These are phyloP conservation scores for Mortierella alpina DNA, from an alignment of 192 early-diverging fungal species.

Conservation along the genomic window DNA sequence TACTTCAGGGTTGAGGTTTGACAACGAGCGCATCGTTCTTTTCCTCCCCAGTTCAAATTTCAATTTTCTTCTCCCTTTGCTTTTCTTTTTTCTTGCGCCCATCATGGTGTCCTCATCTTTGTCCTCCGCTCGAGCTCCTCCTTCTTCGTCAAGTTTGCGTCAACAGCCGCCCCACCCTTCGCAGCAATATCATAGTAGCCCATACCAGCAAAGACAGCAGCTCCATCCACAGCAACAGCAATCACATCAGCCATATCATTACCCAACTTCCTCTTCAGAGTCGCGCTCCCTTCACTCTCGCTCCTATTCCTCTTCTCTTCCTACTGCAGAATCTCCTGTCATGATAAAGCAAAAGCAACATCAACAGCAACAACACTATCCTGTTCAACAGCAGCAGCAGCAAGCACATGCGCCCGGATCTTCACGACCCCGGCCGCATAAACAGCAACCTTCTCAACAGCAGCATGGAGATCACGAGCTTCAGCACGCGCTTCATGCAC, in stretches of 20 bases:
- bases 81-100: neutral
- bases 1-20: neutral
- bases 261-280: neutral
- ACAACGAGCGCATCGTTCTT: no score
- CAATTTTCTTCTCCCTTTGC: conserved; percentile 2
- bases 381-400: neutral
- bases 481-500: conserved; percentile 11
- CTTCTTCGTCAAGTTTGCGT: conserved; percentile 14
- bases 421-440: neutral
- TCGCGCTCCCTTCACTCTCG: conserved; percentile 11
- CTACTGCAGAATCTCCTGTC: neutral
- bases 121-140: neutral
- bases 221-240: neutral
- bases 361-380: neutral
- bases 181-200: no score
- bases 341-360: conserved; percentile 20
- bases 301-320: neutral
- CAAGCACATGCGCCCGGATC: neutral
- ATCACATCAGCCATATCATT: conserved; percentile 3
- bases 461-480: conserved; percentile 6
- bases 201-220: no score
- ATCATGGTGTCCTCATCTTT: conserved; percentile 27
- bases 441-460: neutral
- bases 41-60: conserved; percentile 2
- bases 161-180: neutral